Evolutionary conservation across 1,284 basidiomycete species (phyloP).

Genomic region (Apiotrichum sp.): DNA sequence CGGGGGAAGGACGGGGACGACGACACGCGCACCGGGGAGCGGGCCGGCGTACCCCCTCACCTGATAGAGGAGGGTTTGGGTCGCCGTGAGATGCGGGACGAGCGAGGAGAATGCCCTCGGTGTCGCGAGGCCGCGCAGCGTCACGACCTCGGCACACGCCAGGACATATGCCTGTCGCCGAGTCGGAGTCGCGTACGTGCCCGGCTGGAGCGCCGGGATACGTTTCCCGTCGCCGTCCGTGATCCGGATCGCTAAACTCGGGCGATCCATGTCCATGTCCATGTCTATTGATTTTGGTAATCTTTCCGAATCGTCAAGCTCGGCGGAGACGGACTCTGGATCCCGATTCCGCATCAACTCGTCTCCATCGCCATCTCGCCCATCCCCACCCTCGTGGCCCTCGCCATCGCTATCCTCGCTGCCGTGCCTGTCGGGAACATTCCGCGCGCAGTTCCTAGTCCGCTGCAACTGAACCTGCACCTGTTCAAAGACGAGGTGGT

Average conservation of each 20-base stretch:
- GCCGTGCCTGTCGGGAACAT: neutral
- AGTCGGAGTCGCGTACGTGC: neutral
- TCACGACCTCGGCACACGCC: neutral
- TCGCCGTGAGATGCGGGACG: neutral
- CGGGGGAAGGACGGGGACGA: neutral
- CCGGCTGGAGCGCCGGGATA: neutral
- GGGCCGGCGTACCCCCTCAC: neutral
- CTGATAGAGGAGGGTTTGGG: neutral
- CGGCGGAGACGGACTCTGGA: no score
- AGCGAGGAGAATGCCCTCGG: neutral
- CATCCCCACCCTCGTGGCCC: no score
- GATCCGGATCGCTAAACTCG: neutral
- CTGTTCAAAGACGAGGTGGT: neutral
- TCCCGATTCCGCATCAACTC: neutral
- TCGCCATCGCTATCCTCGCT: neutral
- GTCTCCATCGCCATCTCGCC: neutral
- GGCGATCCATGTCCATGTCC: neutral
- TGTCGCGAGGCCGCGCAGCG: neutral
- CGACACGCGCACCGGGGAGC: neutral
- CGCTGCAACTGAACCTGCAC: neutral
- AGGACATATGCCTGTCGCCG: neutral
- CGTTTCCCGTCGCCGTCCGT: neutral
- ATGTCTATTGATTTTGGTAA: neutral
- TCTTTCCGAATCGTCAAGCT: no score
- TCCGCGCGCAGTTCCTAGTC: no score